phyloP scores from a whole-genome alignment of 306 rosid species.

The Vicia faba region DNA sequence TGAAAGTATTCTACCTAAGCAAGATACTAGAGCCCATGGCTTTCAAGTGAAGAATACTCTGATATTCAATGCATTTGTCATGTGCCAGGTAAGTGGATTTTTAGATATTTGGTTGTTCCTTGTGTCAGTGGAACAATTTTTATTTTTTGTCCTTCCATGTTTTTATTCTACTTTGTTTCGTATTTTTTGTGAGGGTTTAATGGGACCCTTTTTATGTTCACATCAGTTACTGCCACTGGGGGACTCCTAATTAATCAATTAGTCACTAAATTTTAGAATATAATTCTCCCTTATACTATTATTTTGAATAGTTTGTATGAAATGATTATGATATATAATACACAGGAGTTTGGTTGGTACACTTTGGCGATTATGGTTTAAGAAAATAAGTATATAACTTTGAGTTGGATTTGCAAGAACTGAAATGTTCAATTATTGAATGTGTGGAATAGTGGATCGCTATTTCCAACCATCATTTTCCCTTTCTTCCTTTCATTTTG shows the following conservation, averaged over 20 bases:
- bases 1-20: conserved; percentile 50
- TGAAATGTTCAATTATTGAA: conserved; percentile 28
- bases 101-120: conserved; percentile 22
- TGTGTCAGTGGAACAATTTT: conserved; percentile 19
- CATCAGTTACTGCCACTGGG: conserved; percentile 1
- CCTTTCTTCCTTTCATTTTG: conserved; percentile 10
- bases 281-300: not conserved
- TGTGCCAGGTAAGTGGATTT: conserved; percentile 73
- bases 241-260: not conserved
- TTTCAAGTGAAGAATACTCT: conserved; percentile 69
- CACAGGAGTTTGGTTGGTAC: conserved; percentile 17
- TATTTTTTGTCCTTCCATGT: conserved; percentile 4
- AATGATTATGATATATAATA: conserved; percentile 2
- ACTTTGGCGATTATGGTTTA: conserved; percentile 16
- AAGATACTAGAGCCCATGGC: conserved; percentile 34
- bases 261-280: not conserved
- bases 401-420: conserved; percentile 26
- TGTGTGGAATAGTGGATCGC: not conserved
- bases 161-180: conserved; percentile 5
- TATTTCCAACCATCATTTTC: not conserved
- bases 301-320: conserved; percentile 14
- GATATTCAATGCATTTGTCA: conserved; percentile 89
- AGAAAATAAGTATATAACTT: conserved; percentile 1
- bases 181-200: not conserved
- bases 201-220: conserved; percentile 18